Evolutionary conservation across 306 rosid genomes (phyloP), one percentile per base, ranked within the genome.

Genomic region (Fagus sylvatica): DNA sequence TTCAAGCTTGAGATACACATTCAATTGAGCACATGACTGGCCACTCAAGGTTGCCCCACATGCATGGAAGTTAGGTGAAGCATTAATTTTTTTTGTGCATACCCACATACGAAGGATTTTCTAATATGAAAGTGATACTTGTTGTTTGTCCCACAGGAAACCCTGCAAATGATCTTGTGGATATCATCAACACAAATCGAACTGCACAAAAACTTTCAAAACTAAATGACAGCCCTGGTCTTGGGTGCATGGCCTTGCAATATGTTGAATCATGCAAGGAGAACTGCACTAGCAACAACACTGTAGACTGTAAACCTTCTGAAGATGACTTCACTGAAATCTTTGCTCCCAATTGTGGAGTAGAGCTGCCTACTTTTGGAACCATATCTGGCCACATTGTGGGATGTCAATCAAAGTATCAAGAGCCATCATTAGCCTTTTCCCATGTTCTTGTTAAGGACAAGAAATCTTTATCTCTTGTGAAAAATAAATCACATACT

Each of bases 191-290:
- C 89, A 76, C 76, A 41, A 95, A 95, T 43, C 84, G 93, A 75
- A 95, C 97, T 2, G 86, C 91, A 19, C 89, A 80, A 16, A 92
- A 92, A 76, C 88, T 95, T 32, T 70, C 86, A 15, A 85, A 42
- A 66, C 85, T 95, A 57, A 87, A 83, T 4, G 92, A 89, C 80
- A 91, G 87, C 51, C 88, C 97, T 6, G 98, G 98, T 73, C 92
- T 95, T 3, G 98, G 97, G 54, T 95, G 98, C 87, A 92, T 95
- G 90, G 98, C 98, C 34, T 78, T 95, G 76, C 98, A 92, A 60
- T 92, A 87, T n/a, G 85, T 83, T 4, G 89, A 95, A 64, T 74
- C 84, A 37, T 95, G 98, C 93, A 86, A 86, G 81, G 82, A 89
- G 28, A 92, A 92, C 85, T 95, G 97, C 90, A 80, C 91, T 2